Percentiles rank a stretch among this genome's conserved stretches.
Conservation (phyloP, 1,284 basidiomycete genomes). For the Sphaerobolus stellatus region DNA sequence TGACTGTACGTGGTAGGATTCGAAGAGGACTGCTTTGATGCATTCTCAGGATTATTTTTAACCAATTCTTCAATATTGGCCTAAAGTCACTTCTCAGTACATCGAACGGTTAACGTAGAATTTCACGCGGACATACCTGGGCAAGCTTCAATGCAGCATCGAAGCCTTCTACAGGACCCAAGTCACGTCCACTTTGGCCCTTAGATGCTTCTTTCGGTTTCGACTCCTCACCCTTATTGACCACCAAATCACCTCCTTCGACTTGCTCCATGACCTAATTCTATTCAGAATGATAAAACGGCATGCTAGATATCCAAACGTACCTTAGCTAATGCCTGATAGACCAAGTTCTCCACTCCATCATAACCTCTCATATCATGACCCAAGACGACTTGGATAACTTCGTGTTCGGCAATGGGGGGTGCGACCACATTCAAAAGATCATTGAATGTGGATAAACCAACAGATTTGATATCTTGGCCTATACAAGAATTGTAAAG, state of each 20-base stretch:
- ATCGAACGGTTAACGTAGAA: background rate
- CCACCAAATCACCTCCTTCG: constrained; percentile 86
- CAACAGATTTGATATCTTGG: constrained; percentile 82
- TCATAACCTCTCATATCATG: constrained; percentile 98
- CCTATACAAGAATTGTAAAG: constrained; percentile 45
- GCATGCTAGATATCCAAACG: constrained; percentile 25
- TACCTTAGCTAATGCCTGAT: constrained; percentile 78
- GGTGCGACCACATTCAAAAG: constrained; percentile 96
- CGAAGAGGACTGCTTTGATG: constrained; percentile 39
- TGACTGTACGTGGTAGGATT: constrained; percentile 87
- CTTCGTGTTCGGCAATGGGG: constrained; percentile 97
- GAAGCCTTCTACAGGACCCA: constrained; percentile 84
- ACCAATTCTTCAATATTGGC: constrained; percentile 78
- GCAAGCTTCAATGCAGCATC: constrained; percentile 81
- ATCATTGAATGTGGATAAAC: constrained; percentile 84
- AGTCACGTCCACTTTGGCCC: constrained; percentile 52
- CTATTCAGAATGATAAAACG: constrained; percentile 11
- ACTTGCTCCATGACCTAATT: constrained; percentile 88
- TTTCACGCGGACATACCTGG: constrained; percentile 48
- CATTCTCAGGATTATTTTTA: constrained; percentile 50
- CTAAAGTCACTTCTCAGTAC: constrained; percentile 36
- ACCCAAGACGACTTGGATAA: constrained; percentile 91
- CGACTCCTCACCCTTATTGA: constrained; percentile 81
- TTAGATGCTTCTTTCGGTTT: constrained; percentile 54
- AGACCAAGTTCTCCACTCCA: constrained; percentile 94